Evolutionary conservation across 257 asterid genomes (phyloP).

Genomic region (Thymus quinquecostatus): DNA sequence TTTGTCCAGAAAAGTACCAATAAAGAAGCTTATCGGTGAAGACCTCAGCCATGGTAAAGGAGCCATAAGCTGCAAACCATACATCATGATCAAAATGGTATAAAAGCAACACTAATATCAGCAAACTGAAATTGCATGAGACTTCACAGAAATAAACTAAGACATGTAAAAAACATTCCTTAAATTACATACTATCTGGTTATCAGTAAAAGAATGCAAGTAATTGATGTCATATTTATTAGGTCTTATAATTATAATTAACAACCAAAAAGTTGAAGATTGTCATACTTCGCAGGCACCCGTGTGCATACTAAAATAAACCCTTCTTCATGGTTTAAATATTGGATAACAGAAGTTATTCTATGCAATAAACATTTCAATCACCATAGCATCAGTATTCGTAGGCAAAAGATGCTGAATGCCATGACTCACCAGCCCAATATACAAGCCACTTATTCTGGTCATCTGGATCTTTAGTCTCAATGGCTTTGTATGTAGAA

Average conservation of each 20-base stretch:
- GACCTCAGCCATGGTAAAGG: slow-evolving; percentile 74
- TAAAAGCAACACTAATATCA: slow-evolving; percentile 2
- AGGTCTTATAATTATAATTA: not conserved
- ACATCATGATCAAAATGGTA: slow-evolving; percentile 31
- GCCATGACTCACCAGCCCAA: slow-evolving; percentile 85
- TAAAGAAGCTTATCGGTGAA: slow-evolving; percentile 76
- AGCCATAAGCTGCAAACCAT: slow-evolving; percentile 88
- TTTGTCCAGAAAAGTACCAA: slow-evolving; percentile 57
- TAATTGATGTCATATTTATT: not conserved
- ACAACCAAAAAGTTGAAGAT: not conserved
- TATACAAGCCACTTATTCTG: slow-evolving; percentile 87
- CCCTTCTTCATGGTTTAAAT: not conserved
- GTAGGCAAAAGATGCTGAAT: slow-evolving; percentile 9
- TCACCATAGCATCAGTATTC: not conserved
- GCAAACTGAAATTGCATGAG: slow-evolving; percentile 1
- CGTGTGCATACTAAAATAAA: not conserved
- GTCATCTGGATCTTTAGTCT: slow-evolving; percentile 65
- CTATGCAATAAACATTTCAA: not conserved
- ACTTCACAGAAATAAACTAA: slow-evolving; percentile 17
- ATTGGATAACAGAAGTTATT: not conserved
- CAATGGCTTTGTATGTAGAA: slow-evolving; percentile 95
- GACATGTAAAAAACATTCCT: slow-evolving; percentile 10
- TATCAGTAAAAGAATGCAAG: slow-evolving; percentile 9
- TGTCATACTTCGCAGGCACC: not conserved
- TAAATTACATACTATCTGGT: slow-evolving; percentile 6